Conservation (phyloP, 2,329 filamentous ascomycete species). For the Pyrenochaeta sp. region DNA sequence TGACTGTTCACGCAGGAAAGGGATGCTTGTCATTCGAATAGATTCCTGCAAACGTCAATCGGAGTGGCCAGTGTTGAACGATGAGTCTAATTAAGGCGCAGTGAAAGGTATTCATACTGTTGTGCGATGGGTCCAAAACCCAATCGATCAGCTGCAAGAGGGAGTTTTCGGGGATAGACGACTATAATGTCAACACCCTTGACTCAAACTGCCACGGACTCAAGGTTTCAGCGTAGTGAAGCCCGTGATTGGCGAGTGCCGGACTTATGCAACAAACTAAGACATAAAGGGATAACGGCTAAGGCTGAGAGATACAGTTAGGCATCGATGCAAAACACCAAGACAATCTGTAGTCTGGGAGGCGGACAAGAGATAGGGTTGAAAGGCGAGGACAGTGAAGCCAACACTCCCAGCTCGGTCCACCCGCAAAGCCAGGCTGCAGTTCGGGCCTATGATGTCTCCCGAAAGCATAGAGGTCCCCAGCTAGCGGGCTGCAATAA, state of each 20-base stretch:
- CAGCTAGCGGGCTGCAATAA: slow-evolving; percentile 20
- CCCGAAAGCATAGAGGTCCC: slow-evolving; percentile 17
- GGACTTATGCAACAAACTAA: slow-evolving; percentile 19
- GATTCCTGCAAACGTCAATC: slow-evolving; percentile 11
- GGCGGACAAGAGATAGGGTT: slow-evolving; percentile 10
- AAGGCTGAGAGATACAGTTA: slow-evolving; percentile 22
- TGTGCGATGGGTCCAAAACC: slow-evolving; percentile 14
- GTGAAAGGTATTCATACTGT: slow-evolving; percentile 30
- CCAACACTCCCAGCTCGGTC: slow-evolving; percentile 31
- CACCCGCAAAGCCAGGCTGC: slow-evolving; percentile 32
- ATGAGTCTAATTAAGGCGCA: slow-evolving; percentile 9
- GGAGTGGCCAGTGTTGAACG: background rate
- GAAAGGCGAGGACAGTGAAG: slow-evolving; percentile 7
- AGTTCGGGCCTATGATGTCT: slow-evolving; percentile 33
- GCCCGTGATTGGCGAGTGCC: slow-evolving; percentile 24
- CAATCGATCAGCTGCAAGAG: slow-evolving; percentile 20
- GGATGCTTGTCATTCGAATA: slow-evolving; percentile 9
- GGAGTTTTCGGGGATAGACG: slow-evolving; percentile 24
- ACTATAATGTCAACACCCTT: slow-evolving; percentile 28
- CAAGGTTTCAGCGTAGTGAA: slow-evolving; percentile 25
- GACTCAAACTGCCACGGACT: slow-evolving; percentile 25
- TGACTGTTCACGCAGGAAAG: slow-evolving; percentile 13
- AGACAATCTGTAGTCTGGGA: slow-evolving; percentile 14
- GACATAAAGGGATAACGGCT: slow-evolving; percentile 28
- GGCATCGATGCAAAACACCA: slow-evolving; percentile 28